phyloP scores from a whole-genome alignment of 345 rosid species.

The Crucihimalaya himalaica region DNA sequence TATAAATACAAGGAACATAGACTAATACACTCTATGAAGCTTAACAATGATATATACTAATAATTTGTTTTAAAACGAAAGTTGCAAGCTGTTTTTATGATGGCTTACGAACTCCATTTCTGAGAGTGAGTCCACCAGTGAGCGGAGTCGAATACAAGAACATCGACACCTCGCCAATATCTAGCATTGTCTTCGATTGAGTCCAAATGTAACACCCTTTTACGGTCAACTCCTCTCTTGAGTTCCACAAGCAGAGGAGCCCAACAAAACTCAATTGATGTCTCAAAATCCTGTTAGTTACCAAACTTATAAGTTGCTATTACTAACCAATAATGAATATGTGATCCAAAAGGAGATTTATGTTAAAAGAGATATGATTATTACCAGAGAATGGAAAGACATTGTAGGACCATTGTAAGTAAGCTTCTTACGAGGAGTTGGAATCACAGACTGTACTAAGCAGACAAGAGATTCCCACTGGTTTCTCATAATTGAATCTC shows the following conservation, averaged over 20 bases:
- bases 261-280: slow-evolving; percentile 85
- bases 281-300: slow-evolving; percentile 65
- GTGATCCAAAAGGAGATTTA: slow-evolving; percentile 15
- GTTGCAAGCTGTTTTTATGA: not conserved
- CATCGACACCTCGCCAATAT: slow-evolving; percentile 81
- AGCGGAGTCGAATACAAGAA: slow-evolving; percentile 93
- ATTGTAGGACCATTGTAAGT: slow-evolving; percentile 76
- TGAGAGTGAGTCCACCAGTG: slow-evolving; percentile 99
- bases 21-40: not conserved
- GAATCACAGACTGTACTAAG: slow-evolving; percentile 83
- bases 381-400: slow-evolving; percentile 87
- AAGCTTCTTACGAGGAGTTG: slow-evolving; percentile 65
- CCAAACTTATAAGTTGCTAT: slow-evolving; percentile 4
- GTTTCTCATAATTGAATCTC: slow-evolving; percentile 97
- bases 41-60: not conserved
- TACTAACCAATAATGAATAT: slow-evolving; percentile 1
- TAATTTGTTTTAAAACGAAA: not conserved
- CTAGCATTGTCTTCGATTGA: slow-evolving; percentile 87
- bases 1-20: not conserved
- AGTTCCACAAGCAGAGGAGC: slow-evolving; percentile 92
- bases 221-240: slow-evolving; percentile 53
- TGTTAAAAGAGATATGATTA: not conserved
- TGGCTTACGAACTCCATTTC: slow-evolving; percentile 40
- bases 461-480: slow-evolving; percentile 98
- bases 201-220: slow-evolving; percentile 81